Evolutionary conservation across 225 moss, liverwort and hornwort species (phyloP).

Genomic region (Ulota crispa): DNA sequence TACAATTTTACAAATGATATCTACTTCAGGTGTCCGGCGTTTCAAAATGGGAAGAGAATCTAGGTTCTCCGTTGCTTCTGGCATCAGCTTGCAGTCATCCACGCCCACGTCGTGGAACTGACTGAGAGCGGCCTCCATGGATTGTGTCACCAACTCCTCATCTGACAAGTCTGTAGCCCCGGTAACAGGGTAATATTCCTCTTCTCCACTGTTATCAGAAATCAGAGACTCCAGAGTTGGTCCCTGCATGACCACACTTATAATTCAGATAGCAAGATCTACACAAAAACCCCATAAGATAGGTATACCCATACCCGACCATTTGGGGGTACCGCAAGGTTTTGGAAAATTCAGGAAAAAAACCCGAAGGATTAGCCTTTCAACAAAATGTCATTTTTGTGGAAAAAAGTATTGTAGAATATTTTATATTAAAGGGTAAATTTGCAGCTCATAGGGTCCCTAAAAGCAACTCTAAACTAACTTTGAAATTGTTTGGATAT

Average conservation of each 20-base stretch:
- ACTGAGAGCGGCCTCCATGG: conserved; percentile 68
- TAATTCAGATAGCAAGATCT: background rate
- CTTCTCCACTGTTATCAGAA: conserved; percentile 24
- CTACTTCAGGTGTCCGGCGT: conserved; percentile 30
- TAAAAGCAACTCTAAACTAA: too few relatives aligned
- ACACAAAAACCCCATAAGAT: background rate
- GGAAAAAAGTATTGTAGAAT: too few relatives aligned
- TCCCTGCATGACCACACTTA: conserved; percentile 33
- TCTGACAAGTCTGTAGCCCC: conserved; percentile 19
- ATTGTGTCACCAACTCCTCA: conserved; percentile 37
- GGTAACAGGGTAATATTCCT: conserved; percentile 10
- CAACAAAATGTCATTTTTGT: too few relatives aligned
- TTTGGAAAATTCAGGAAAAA: too few relatives aligned
- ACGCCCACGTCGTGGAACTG: conserved; percentile 51
- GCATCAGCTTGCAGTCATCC: conserved; percentile 55
- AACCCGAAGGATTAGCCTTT: too few relatives aligned
- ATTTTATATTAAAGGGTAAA: too few relatives aligned
- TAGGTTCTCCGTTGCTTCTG: conserved; percentile 51
- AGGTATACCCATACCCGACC: too few relatives aligned
- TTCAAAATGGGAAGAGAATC: conserved; percentile 42
- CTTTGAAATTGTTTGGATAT: too few relatives aligned
- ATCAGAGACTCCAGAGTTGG: conserved; percentile 38
- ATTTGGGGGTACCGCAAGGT: too few relatives aligned
- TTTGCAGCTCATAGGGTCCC: too few relatives aligned
- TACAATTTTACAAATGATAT: conserved; percentile 23